A percentile compares a stretch with the other conserved stretches of the same genome.
Evolutionary conservation across 176 grass and related monocot genomes (phyloP).

Genomic region (Luzula sylvatica): DNA sequence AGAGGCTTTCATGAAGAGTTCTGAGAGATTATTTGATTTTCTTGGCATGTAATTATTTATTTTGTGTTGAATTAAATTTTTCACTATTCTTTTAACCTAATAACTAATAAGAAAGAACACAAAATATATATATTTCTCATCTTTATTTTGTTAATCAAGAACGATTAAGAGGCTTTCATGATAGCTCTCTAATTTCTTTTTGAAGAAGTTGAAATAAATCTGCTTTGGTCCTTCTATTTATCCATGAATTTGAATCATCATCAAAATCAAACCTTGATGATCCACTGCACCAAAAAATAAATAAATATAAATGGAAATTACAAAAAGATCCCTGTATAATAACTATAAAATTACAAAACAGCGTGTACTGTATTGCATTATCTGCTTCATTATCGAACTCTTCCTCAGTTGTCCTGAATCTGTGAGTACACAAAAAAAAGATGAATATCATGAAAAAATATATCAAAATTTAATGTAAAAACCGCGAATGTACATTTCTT

Average conservation of each 20-base stretch:
- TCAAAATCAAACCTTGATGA: constrained; percentile 82
- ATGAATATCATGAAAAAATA: no score
- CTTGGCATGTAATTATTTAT: constrained; percentile 9
- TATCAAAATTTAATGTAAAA: no score
- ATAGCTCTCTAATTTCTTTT: constrained; percentile 52
- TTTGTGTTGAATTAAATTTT: constrained; percentile 15
- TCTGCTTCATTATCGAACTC: no score
- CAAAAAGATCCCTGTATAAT: background rate
- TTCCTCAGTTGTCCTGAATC: no score
- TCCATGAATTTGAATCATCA: constrained; percentile 34
- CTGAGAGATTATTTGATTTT: constrained; percentile 17
- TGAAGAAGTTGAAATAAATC: constrained; percentile 46
- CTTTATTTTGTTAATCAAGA: constrained; percentile 16
- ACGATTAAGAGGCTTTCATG: constrained; percentile 40
- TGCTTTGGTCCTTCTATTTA: constrained; percentile 62
- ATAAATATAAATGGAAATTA: background rate
- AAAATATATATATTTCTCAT: no score
- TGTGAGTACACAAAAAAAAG: no score
- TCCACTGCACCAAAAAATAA: constrained; percentile 38
- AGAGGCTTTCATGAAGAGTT: constrained; percentile 53
- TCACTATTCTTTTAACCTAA: background rate
- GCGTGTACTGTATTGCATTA: no score
- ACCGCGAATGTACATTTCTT: no score
- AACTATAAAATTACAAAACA: no score
- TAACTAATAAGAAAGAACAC: background rate